Conservation (phyloP, 495 filamentous ascomycete genomes). For the Penicillium cinerascens region DNA sequence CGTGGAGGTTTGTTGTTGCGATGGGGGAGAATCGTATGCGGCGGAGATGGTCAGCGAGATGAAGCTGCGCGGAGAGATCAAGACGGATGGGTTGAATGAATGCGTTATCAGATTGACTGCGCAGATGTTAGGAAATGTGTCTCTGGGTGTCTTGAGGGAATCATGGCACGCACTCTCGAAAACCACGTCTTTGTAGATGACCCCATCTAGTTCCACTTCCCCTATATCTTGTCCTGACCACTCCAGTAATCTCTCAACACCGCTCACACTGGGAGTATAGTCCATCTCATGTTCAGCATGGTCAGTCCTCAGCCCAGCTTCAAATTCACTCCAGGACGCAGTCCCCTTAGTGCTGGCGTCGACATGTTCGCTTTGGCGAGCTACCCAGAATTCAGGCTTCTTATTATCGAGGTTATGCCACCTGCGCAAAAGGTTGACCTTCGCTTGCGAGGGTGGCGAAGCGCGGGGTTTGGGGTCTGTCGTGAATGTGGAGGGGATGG, state of each 20-base stretch:
- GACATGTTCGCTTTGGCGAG: conserved; percentile 59
- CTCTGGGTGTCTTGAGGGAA: conserved; percentile 37
- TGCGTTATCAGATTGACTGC: conserved; percentile 45
- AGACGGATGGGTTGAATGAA: conserved; percentile 30
- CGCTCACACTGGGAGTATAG: conserved; percentile 68
- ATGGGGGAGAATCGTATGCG: conserved; percentile 7
- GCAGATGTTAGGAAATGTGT: neutral
- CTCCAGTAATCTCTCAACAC: conserved; percentile 45
- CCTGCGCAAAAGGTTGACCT: conserved; percentile 15
- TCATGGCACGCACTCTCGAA: conserved; percentile 49
- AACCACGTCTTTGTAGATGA: conserved; percentile 37
- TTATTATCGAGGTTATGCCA: conserved; percentile 23
- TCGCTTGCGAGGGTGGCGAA: conserved; percentile 35
- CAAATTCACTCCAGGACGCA: conserved; percentile 65
- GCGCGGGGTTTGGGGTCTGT: conserved; percentile 31
- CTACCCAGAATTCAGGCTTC: conserved; percentile 63
- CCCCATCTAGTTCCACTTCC: conserved; percentile 32
- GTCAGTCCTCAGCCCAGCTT: conserved; percentile 51
- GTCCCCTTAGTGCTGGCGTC: conserved; percentile 52
- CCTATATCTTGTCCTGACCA: conserved; percentile 46
- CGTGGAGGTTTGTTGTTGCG: neutral
- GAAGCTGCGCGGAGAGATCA: conserved; percentile 39
- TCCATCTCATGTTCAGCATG: conserved; percentile 67
- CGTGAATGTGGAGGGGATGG: conserved; percentile 30
- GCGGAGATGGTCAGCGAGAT: conserved; percentile 37